A percentile compares a stretch with the other conserved stretches of the same genome.
These are phyloP conservation scores for Marchantia polymorpha DNA, from an alignment of 225 moss, liverwort and hornwort genomes.

Conservation along the genomic window DNA sequence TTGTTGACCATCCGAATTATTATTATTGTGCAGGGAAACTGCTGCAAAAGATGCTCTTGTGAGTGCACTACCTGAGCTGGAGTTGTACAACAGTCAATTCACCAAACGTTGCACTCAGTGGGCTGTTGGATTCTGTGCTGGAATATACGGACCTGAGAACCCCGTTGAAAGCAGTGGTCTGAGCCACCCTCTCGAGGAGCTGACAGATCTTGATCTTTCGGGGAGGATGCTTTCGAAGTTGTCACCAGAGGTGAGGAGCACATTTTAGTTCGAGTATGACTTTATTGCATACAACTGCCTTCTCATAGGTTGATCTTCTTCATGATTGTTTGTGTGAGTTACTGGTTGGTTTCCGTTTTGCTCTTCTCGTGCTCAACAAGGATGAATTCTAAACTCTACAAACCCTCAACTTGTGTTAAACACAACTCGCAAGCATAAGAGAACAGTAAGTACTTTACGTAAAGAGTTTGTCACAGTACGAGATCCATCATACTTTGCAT, in stretches of 20 bases:
- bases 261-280: not conserved
- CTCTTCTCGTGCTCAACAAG: too few species aligned
- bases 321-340: too few species aligned
- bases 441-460: not conserved
- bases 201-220: conserved; percentile 77
- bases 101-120: conserved; percentile 68
- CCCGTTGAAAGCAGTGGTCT: conserved; percentile 36
- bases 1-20: not conserved
- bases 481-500: not conserved
- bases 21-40: conserved; percentile 37
- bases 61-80: conserved; percentile 50
- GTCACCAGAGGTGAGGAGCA: conserved; percentile 49
- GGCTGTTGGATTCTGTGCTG: conserved; percentile 83
- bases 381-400: too few species aligned
- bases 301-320: not conserved
- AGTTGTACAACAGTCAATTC: conserved; percentile 85
- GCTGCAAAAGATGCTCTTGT: conserved; percentile 51
- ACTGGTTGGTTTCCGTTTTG: too few species aligned
- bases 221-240: conserved; percentile 57
- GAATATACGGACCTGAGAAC: conserved; percentile 53
- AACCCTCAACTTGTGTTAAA: not conserved
- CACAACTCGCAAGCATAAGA: not conserved
- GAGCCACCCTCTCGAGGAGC: conserved; percentile 46
- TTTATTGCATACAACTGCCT: not conserved
- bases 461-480: not conserved